Evolutionary conservation across 108 stramenopile species (phyloP).

Genomic region (Fistulifera pelliculosa): DNA sequence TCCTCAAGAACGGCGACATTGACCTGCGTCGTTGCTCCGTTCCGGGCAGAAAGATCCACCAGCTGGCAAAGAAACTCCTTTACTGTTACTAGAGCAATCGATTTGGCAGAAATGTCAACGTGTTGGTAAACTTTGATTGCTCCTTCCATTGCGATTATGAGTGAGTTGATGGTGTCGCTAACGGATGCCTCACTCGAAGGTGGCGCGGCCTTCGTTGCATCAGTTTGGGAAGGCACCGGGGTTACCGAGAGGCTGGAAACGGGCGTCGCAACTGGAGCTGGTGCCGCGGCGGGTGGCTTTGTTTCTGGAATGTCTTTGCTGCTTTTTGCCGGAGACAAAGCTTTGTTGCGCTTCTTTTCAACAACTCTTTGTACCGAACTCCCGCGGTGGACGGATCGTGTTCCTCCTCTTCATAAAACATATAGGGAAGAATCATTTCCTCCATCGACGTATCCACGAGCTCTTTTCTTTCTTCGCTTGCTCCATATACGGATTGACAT

Average conservation of each 20-base stretch:
- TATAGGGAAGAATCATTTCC: conserved; percentile 19
- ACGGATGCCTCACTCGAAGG: not conserved
- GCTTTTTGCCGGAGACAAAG: conserved; percentile 5
- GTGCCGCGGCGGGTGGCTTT: conserved; percentile 8
- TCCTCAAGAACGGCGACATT: too few species aligned
- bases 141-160: conserved; percentile 75
- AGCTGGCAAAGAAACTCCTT: too few species aligned
- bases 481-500: conserved; percentile 58
- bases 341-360: conserved; percentile 28
- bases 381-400: conserved; percentile 11
- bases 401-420: too few species aligned
- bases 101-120: too few species aligned
- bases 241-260: conserved; percentile 3
- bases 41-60: too few species aligned
- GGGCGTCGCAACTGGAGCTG: conserved; percentile 5
- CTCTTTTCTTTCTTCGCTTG: conserved; percentile 16
- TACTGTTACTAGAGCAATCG: too few species aligned
- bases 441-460: conserved; percentile 25
- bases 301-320: not conserved
- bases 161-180: not conserved
- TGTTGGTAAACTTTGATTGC: conserved; percentile 73
- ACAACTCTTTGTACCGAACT: conserved; percentile 53
- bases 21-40: too few species aligned
- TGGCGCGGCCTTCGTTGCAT: conserved; percentile 18
- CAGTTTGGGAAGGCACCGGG: conserved; percentile 3